These are phyloP conservation scores for Plantago coronopus DNA, from an alignment of 305 asterid genomes.

Conservation along the genomic window DNA sequence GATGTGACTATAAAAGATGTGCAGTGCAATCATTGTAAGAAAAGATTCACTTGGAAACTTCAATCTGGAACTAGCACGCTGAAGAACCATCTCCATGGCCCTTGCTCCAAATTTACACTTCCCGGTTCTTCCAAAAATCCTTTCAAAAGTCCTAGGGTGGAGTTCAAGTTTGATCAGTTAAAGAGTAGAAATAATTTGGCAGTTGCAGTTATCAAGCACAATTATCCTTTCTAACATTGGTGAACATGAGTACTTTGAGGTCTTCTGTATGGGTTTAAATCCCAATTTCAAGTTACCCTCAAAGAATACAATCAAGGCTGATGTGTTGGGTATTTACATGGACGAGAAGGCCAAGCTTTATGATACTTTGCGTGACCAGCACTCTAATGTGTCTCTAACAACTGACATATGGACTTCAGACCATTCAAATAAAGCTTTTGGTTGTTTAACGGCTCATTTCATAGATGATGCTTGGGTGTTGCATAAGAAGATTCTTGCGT, in stretches of 20 bases:
- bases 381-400: background rate
- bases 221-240: background rate
- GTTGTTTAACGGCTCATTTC: background rate
- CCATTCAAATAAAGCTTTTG: no score
- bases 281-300: background rate
- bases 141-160: background rate
- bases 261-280: background rate
- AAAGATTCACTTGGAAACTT: background rate
- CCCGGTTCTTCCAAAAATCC: background rate
- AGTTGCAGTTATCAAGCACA: background rate
- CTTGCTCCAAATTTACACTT: background rate
- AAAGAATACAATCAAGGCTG: background rate
- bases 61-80: background rate
- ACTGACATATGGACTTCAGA: background rate
- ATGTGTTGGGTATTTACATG: background rate
- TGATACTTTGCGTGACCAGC: background rate
- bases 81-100: background rate
- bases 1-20: background rate
- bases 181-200: background rate
- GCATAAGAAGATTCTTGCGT: background rate
- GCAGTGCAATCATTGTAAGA: background rate
- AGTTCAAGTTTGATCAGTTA: background rate
- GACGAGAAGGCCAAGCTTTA: background rate
- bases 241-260: background rate
- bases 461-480: background rate